Evolutionary conservation across 2,329 filamentous ascomycete genomes (phyloP), one percentile per base, ranked within the genome.

Genomic region (Acrodontium crateriforme): DNA sequence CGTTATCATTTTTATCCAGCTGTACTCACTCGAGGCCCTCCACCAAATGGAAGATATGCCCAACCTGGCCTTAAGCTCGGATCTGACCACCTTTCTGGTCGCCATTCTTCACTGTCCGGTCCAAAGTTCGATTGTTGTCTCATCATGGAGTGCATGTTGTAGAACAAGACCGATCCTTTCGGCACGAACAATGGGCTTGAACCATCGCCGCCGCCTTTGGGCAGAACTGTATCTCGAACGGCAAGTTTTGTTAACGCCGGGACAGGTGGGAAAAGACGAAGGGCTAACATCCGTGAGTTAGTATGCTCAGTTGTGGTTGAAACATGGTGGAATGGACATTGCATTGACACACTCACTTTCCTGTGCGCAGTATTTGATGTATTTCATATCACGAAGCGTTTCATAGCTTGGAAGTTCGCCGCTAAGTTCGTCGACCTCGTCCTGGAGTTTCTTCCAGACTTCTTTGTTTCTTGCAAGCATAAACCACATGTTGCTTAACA

Each of bases 271-370:
- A 67, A 60, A 3, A 68, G 45, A 8, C 67, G 65, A 4, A 73
- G 58, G 2, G 64, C 56, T 29, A 49, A 82, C 55, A 79, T 77
- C 44, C 89, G 63, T 31, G 78, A 62, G 46, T 76, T 52, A 74
- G 47, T 0, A 55, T 41, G 27, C 47, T 48, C 3, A 40, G 35
- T 22, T 42, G 46, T 15, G 22, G 27, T 25, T 50, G 47, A 10
- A 52, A 31, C 21, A 40, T 36, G 3, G 37, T 25, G 22, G 46
- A 50, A 4, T 28, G 38, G 27, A 46, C 38, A 12, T 1, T 72
- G 17, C 14, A 25, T 7, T 11, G 16, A n/a, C 22, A 9, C 2
- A 33, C 40, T 28, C 29, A 43, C 43, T 36, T 26, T 48, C 81
- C 54, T 79, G 75, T 44, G 85, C 63, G 29, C 77, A 62, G 45